Percentiles rank a stretch among this genome's conserved stretches.
phyloP scores from a whole-genome alignment of 495 filamentous ascomycete genomes.

The Elasticomyces elasticus region DNA sequence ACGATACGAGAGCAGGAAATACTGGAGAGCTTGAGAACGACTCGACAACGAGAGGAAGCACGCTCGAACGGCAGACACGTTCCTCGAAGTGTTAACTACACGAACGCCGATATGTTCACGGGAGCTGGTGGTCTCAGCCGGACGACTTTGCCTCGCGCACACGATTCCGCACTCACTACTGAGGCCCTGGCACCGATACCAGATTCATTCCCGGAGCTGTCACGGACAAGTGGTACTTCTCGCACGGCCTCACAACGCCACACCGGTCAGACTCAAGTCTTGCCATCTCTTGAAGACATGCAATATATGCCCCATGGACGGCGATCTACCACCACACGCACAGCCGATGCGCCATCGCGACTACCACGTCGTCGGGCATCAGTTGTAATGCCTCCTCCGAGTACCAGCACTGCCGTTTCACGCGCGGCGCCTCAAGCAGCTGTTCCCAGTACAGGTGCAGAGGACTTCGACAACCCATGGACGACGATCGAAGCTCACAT shows the following conservation, averaged over 20 bases:
- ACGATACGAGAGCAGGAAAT: constrained; percentile 49
- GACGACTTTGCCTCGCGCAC: no score
- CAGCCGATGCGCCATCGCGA: constrained; percentile 6
- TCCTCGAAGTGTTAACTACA: constrained; percentile 37
- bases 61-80: constrained; percentile 13
- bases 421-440: background rate
- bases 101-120: constrained; percentile 30
- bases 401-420: background rate
- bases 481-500: constrained; percentile 38
- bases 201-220: constrained; percentile 18
- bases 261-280: background rate
- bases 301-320: background rate
- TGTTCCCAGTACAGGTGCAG: background rate
- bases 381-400: constrained; percentile 19
- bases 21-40: constrained; percentile 45
- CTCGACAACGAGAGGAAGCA: constrained; percentile 29
- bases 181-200: constrained; percentile 11
- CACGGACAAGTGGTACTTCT: constrained; percentile 6
- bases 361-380: constrained; percentile 26
- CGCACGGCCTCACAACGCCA: constrained; percentile 1
- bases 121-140: background rate
- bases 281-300: background rate
- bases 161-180: constrained; percentile 9
- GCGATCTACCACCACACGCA: background rate
- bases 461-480: constrained; percentile 32